These are phyloP conservation scores for Suhomyces tanzawaensis DNA, from an alignment of 805 yeast genomes.

Conservation along the genomic window DNA sequence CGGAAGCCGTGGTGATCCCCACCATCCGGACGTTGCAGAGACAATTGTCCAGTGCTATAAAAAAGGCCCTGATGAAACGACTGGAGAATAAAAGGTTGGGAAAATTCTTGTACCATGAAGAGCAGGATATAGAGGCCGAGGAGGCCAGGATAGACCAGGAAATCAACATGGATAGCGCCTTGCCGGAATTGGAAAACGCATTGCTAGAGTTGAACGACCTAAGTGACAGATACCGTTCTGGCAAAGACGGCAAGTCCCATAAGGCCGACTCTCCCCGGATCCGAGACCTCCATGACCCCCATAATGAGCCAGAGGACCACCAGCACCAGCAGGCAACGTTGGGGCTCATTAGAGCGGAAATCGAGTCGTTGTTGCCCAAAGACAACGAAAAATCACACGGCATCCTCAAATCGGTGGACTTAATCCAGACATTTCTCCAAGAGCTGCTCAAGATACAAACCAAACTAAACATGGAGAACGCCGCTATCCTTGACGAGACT, in stretches of 20 bases:
- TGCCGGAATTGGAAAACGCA: constrained; percentile 29
- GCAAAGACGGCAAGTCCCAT: constrained; percentile 12
- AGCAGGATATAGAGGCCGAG: constrained; percentile 11
- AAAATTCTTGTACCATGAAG: constrained; percentile 2
- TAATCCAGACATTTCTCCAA: background rate
- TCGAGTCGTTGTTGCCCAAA: background rate
- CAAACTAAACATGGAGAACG: background rate
- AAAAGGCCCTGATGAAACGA: constrained; percentile 19
- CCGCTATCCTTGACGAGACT: background rate
- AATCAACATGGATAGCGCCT: constrained; percentile 17
- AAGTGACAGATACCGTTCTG: constrained; percentile 30
- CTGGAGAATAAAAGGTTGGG: constrained; percentile 9
- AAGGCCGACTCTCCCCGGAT: background rate
- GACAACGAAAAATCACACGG: background rate
- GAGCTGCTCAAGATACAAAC: background rate
- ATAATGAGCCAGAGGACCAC: background rate
- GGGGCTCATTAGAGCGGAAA: background rate
- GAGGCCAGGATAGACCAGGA: background rate
- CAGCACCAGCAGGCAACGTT: background rate
- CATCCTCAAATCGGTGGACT: background rate
- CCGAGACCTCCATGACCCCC: background rate
- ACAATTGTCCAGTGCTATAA: constrained; percentile 32
- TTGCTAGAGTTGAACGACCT: constrained; percentile 27
- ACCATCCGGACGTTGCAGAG: constrained; percentile 38
- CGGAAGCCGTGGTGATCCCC: constrained; percentile 19